Conservation (phyloP, 2,329 filamentous ascomycete genomes). For the Fusarium sp. region DNA sequence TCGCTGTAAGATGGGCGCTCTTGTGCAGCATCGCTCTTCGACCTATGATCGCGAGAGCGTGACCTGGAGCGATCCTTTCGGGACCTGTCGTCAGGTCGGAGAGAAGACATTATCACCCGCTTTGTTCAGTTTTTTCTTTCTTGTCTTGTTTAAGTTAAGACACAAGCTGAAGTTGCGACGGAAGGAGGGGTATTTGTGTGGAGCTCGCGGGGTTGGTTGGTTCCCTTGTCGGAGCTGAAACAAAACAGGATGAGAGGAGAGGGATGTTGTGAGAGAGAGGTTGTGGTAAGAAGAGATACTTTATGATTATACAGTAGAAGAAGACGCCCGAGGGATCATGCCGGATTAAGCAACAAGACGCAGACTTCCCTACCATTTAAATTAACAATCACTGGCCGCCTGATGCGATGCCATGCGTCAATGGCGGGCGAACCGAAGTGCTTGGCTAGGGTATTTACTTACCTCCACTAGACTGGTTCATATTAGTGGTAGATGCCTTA, state of each 20-base stretch:
- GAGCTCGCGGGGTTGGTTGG: slow-evolving; percentile 17
- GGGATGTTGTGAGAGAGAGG: neutral
- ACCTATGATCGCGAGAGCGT: slow-evolving; percentile 55
- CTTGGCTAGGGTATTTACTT: neutral
- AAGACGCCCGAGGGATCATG: slow-evolving; percentile 18
- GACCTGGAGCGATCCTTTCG: slow-evolving; percentile 63
- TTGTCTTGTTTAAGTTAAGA: slow-evolving; percentile 9
- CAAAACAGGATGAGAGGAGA: neutral
- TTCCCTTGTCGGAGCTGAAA: neutral
- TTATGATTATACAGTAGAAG: slow-evolving; percentile 7
- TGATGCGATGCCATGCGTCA: slow-evolving; percentile 19
- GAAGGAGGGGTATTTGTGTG: slow-evolving; percentile 35
- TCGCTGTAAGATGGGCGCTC: slow-evolving; percentile 54
- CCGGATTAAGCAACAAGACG: slow-evolving; percentile 19
- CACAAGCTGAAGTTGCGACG: slow-evolving; percentile 17
- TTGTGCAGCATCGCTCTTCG: slow-evolving; percentile 49
- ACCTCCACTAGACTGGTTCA: neutral
- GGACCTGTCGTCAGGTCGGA: slow-evolving; percentile 60
- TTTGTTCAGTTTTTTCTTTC: neutral
- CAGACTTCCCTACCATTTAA: slow-evolving; percentile 11
- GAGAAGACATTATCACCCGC: slow-evolving; percentile 63
- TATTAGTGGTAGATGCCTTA: slow-evolving; percentile 3
- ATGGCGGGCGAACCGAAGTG: slow-evolving; percentile 34
- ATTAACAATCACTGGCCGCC: slow-evolving; percentile 21
- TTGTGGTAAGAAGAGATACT: neutral